Conservation (phyloP, 768 basidiomycete genomes). For the Suillus discolor region DNA sequence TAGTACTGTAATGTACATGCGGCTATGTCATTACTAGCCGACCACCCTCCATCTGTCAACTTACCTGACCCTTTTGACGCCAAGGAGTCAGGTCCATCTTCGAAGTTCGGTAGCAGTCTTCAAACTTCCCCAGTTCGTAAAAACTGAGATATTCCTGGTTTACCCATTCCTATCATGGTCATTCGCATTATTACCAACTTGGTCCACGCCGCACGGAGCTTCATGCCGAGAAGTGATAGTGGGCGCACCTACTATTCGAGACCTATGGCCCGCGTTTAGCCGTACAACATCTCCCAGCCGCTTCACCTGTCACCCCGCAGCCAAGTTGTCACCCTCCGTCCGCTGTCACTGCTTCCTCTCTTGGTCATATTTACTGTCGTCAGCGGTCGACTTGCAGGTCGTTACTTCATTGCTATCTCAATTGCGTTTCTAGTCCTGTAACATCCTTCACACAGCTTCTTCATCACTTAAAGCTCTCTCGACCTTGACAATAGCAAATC, state of each 20-base stretch:
- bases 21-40: not conserved
- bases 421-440: not conserved
- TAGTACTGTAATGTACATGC: not conserved
- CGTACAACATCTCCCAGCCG: not conserved
- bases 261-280: conserved; percentile 1
- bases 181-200: conserved; percentile 6
- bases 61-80: not conserved
- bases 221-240: conserved; percentile 9
- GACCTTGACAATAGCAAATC: no score
- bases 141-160: not conserved
- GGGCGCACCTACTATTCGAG: not conserved
- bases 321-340: not conserved
- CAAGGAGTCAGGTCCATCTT: not conserved
- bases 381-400: not conserved
- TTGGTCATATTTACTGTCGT: not conserved
- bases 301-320: not conserved
- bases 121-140: not conserved
- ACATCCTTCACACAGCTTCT: not conserved
- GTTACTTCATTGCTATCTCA: not conserved
- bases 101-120: not conserved
- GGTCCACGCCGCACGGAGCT: conserved; percentile 8
- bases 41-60: not conserved
- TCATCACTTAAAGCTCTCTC: not conserved
- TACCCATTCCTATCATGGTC: conserved; percentile 5
- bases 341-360: not conserved